Evolutionary conservation across 306 rosid genomes (phyloP), one percentile per base, ranked within the genome.

Genomic region (Prunus armeniaca): DNA sequence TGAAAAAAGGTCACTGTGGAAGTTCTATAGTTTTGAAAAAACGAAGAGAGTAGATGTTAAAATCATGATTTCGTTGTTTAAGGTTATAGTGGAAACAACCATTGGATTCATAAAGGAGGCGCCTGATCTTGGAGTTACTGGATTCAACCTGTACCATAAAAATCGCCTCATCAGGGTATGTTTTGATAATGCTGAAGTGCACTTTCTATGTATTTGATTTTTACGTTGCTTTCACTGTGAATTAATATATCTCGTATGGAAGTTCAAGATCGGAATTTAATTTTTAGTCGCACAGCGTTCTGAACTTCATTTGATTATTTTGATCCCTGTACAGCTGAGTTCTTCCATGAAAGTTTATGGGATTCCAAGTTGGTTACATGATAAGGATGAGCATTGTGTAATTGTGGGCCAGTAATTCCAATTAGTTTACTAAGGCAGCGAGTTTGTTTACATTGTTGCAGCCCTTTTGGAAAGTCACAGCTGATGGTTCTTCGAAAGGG

Each of bases 81-180:
- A 81, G 98, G 92, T 71, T 69, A 52, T 52, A 20, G 96, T 88
- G 76, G 82, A 63, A 22, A 89, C 91, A 50, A 90, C 90, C 80
- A 75, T 95, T 76, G 98, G 98, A 75, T 95, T 89, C 69, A 11
- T 87, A 81, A 95, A 95, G 88, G 93, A 92, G 80, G 88, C 88
- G 74, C 92, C 93, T 75, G 20, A 43, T 77, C 72, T 94, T 52
- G 43, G 72, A 41, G 95, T 92, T 81, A 9, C 81, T 82, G 98
- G 98, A 73, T 90, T 86, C 86, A 92, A 92, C 12, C 92, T 95
- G 74, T 92, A 95, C 85, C 96, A 90, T 79, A 95, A 90, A 82
- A 95, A 95, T 85, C 96, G 98, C 74, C 92, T 95, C 73, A 95
- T 95, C 84, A 89, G 91, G 95, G 98, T 95, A 85, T 75, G 84